A percentile compares a stretch with the other conserved stretches of the same genome.
These are phyloP conservation scores for Botrytis fragariae DNA, from an alignment of 2,329 filamentous ascomycete species.

Conservation along the genomic window DNA sequence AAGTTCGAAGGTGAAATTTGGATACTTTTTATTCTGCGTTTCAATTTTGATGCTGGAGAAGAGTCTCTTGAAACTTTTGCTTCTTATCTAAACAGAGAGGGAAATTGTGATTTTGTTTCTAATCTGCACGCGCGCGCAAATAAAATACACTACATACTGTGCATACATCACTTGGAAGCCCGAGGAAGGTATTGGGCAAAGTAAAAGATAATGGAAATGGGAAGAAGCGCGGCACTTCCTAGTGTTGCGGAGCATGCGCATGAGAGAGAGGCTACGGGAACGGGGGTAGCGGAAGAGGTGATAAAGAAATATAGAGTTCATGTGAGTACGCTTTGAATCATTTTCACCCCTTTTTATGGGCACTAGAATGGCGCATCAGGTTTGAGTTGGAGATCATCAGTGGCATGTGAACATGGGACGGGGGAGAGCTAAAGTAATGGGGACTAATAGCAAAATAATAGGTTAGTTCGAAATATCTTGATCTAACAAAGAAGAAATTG, in stretches of 20 bases:
- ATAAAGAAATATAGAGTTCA: constrained; percentile 56
- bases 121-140: background rate
- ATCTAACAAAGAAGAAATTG: constrained; percentile 65
- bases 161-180: background rate
- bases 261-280: background rate
- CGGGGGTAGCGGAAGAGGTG: background rate
- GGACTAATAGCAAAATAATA: constrained; percentile 34
- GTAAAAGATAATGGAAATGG: background rate
- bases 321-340: constrained; percentile 42
- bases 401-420: background rate
- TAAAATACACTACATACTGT: background rate
- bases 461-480: constrained; percentile 66
- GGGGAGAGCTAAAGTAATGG: background rate
- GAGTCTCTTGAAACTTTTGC: background rate
- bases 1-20: background rate
- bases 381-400: background rate
- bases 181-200: background rate
- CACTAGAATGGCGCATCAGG: background rate
- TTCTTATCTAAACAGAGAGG: background rate
- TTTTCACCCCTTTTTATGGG: background rate
- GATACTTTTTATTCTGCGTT: background rate
- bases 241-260: background rate
- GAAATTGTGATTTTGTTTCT: background rate
- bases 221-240: constrained; percentile 11
- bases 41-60: background rate